Evolutionary conservation across 148 eudicot genomes (phyloP), one percentile per base, ranked within the genome.

Genomic region (Camellia japonica): DNA sequence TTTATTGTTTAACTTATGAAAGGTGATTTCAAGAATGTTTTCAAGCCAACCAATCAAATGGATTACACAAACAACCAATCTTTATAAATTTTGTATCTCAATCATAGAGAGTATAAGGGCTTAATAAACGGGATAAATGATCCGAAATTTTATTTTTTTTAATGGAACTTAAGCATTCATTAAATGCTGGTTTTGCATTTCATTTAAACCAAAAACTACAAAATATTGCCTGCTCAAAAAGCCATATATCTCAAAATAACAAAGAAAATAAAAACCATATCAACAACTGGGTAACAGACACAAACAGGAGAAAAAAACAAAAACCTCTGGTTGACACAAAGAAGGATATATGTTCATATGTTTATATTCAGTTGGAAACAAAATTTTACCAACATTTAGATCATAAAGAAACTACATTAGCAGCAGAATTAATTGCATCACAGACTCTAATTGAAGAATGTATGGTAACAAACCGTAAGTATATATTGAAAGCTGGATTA

Each of bases 1-100:
- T 4, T n/a, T 3, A 60, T 60, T 3, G 10, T 12, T 60, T 9
- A 3, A 41, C 44, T 18, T 58, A 30, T 30, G 46, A 63, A 18
- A 62, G 44, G 61, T 65, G 6, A 6, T 66, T 16, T 51, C 72
- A 18, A 9, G 2, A 8, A 73, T 12, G 4, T 55, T 30, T 64
- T 49, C 20, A 16, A 14, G 49, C 43, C 18, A 20, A 47, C 43
- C 10, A 61, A 62, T 62, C 68, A 60, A 60, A 63, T 46, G 18
- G 58, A 76, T 66, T 47, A 23, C 13, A 19, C 13, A 52, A 52
- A 71, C 60, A 77, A 78, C 46, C 12, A 12, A 71, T 61, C 65
- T 42, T 38, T 5, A 14, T 15, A 41, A 20, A 55, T 30, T 41
- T 14, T 73, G 64, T 38, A 73, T 56, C 47, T 15, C 64, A 73